These are phyloP conservation scores for Madurella mycetomatis DNA, from an alignment of 2,329 filamentous ascomycete genomes.

Conservation along the genomic window DNA sequence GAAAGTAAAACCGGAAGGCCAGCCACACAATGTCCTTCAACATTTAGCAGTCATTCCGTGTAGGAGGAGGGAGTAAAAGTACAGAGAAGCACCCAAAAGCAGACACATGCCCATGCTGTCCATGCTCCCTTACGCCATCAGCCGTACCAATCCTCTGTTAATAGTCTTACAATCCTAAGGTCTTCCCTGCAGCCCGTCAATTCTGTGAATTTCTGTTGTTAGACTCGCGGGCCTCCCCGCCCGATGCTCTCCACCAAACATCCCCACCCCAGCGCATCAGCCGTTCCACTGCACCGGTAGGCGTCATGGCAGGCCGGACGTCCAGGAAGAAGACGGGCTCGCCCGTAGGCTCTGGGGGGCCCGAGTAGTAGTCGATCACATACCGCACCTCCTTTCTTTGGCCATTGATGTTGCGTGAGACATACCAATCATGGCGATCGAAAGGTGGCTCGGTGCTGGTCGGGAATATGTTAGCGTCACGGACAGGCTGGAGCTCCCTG, in stretches of 20 bases:
- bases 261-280: conserved; percentile 87
- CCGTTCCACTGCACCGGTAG: conserved; percentile 74
- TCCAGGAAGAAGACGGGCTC: conserved; percentile 96
- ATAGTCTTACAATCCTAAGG: background rate
- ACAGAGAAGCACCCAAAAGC: background rate
- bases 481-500: background rate
- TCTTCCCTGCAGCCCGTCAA: background rate
- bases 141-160: background rate
- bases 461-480: background rate
- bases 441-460: conserved; percentile 77
- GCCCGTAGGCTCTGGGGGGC: conserved; percentile 72
- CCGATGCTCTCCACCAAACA: conserved; percentile 86
- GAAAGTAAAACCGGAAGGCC: too few species aligned
- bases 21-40: background rate
- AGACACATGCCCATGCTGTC: background rate
- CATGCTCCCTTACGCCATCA: conserved; percentile 6
- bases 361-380: conserved; percentile 95
- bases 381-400: conserved; percentile 77
- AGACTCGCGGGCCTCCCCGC: conserved; percentile 56
- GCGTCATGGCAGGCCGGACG: conserved; percentile 83
- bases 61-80: background rate
- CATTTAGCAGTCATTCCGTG: background rate
- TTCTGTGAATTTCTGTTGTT: conserved; percentile 7
- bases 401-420: conserved; percentile 67
- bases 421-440: conserved; percentile 96